Base-by-base conservation (phyloP, 345 rosid species). In the Passiflora organensis region DNA sequence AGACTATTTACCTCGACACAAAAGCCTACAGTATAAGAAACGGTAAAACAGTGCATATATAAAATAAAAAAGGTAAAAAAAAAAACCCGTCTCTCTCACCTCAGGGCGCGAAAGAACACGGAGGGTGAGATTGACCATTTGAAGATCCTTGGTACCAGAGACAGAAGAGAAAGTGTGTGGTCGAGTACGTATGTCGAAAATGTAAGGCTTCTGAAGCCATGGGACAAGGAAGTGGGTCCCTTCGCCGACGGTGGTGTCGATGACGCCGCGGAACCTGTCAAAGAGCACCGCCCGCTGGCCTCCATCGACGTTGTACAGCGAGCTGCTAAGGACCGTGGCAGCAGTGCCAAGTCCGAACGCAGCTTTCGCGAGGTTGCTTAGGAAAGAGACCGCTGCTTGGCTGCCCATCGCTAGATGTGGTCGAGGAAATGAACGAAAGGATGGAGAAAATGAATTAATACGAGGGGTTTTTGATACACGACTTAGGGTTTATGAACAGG, bases 101-200 rank as follows among this genome's bases (percentile, higher is more conserved):
- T 91, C 82, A 0, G 95, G 98, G 13, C 85, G 95, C 28, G 99
- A 85, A 67, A 94, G 97, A 23, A 94, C 87, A 57, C 97, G 97
- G 53, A 94, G 99, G 19, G 96, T 89, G 59, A 94, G 96, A 59
- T 88, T 88, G 34, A 88, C 98, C 98, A 88, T 91, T 83, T 91
- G 98, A 11, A 91, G 93, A 82, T 94, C 99, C 70, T 94, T 94
- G 5, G 99, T 89, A 9, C 99, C 99, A 6, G 97, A 94, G 43
- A 85, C 42, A 28, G 97, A 86, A 17, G 99, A 89, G 84, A 94
- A 94, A 5, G 96, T 87, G 75, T 94, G 97, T 5, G 99, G 97
- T 22, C 81, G 72, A 20, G 95, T 87, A 32, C 96, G 85, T 68
- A 90, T 87, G 55, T 91, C 95, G 51, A 82, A 91, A 67, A 88